Conservation (phyloP, 2,329 filamentous ascomycete species). For the Cladosporium oxysporum region DNA sequence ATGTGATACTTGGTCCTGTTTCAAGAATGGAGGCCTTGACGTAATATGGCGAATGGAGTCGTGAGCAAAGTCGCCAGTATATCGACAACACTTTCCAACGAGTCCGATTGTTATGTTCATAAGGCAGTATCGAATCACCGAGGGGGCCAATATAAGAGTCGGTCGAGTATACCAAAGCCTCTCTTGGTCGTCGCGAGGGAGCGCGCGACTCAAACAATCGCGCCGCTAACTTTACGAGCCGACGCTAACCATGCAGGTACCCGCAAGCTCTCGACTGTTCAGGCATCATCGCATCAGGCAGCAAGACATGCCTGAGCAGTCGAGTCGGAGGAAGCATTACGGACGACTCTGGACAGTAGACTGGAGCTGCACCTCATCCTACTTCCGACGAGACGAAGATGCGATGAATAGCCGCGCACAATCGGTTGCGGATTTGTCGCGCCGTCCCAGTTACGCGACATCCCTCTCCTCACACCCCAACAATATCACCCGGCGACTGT, state of each 20-base stretch:
- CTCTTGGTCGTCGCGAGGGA: neutral
- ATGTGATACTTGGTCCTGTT: slow-evolving; percentile 1
- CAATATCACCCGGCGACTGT: slow-evolving; percentile 68
- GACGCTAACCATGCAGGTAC: neutral
- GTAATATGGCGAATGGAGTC: neutral
- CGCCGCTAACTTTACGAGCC: neutral
- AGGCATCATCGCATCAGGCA: neutral
- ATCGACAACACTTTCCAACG: neutral
- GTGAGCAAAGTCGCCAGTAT: neutral
- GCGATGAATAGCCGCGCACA: slow-evolving; percentile 49
- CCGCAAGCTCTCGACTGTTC: neutral
- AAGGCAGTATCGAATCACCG: neutral
- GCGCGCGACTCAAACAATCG: neutral
- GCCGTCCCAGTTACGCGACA: slow-evolving; percentile 39
- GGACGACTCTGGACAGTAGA: neutral
- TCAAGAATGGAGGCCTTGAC: neutral
- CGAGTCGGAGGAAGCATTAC: neutral
- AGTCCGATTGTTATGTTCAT: neutral
- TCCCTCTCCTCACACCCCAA: slow-evolving; percentile 44
- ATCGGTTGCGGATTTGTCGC: slow-evolving; percentile 26
- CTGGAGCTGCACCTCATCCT: neutral
- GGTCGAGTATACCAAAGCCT: neutral
- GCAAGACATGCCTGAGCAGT: neutral
- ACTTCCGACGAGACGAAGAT: slow-evolving; percentile 30
- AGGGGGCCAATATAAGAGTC: neutral